Percentiles rank a stretch among this genome's conserved stretches.
phyloP scores from a whole-genome alignment of 257 asterid species.

The Solanum paucissectum region DNA sequence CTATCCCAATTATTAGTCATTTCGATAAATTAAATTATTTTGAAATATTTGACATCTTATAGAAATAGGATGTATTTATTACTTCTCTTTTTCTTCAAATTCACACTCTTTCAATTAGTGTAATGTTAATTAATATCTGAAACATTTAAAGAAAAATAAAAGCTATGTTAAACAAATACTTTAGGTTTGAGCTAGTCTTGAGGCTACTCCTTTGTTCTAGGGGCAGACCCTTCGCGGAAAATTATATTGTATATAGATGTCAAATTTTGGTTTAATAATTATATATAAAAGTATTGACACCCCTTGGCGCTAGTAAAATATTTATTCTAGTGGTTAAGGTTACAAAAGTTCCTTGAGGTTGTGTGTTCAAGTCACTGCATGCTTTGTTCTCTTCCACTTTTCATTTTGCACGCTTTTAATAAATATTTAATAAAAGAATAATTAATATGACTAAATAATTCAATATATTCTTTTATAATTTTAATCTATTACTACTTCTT shows the following conservation, averaged over 20 bases:
- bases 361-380: no score
- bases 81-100: no score
- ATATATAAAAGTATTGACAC: no score
- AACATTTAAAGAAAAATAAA: background rate
- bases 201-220: background rate
- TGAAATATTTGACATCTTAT: background rate
- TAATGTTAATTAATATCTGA: background rate
- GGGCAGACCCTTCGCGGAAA: no score
- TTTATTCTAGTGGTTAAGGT: no score
- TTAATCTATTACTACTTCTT: background rate
- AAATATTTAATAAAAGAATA: background rate
- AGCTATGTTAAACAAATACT: no score
- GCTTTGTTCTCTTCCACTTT: background rate
- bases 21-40: background rate
- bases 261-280: no score
- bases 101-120: background rate
- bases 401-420: background rate
- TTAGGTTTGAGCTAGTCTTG: background rate
- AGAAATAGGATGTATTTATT: background rate
- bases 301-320: rapidly evolving
- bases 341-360: no score
- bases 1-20: background rate
- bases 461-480: background rate
- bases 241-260: no score
- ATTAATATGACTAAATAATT: background rate